Conservation (phyloP, 2,329 filamentous ascomycete genomes). For the Exserohilum rostratum region DNA sequence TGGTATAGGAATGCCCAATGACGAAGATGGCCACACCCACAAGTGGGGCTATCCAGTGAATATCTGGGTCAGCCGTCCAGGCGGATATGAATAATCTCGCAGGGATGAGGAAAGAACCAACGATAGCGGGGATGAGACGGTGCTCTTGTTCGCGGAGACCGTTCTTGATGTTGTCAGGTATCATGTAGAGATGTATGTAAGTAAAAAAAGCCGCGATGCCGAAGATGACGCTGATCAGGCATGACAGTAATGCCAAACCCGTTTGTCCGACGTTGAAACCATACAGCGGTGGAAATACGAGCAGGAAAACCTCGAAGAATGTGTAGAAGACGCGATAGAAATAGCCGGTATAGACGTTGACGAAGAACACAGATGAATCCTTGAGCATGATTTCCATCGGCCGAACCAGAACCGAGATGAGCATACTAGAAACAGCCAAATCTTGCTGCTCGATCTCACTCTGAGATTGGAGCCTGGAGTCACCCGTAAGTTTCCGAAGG, state of each 20-base stretch:
- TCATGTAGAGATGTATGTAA: slow-evolving; percentile 79
- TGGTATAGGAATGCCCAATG: no score
- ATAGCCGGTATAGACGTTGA: slow-evolving; percentile 83
- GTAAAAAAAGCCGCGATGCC: slow-evolving; percentile 69
- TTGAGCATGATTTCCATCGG: slow-evolving; percentile 83
- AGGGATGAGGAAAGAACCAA: slow-evolving; percentile 61
- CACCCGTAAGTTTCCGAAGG: slow-evolving; percentile 70
- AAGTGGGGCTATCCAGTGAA: slow-evolving; percentile 68
- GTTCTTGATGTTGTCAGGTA: slow-evolving; percentile 63
- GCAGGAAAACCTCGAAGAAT: slow-evolving; percentile 68
- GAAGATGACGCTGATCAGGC: slow-evolving; percentile 72
- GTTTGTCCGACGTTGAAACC: slow-evolving; percentile 74
- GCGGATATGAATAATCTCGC: slow-evolving; percentile 66
- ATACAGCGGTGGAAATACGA: slow-evolving; percentile 77
- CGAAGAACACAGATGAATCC: slow-evolving; percentile 82
- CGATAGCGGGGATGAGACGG: slow-evolving; percentile 73
- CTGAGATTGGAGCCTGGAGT: slow-evolving; percentile 73
- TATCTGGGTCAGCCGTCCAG: slow-evolving; percentile 67
- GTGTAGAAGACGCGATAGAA: slow-evolving; percentile 75
- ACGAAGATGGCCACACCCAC: no score
- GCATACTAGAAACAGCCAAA: slow-evolving; percentile 43
- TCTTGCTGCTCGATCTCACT: slow-evolving; percentile 70
- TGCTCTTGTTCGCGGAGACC: slow-evolving; percentile 72
- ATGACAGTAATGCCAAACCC: slow-evolving; percentile 82
- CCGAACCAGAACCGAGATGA: slow-evolving; percentile 65